phyloP scores from a whole-genome alignment of 805 yeast species.

The Torulaspora delbrueckii region DNA sequence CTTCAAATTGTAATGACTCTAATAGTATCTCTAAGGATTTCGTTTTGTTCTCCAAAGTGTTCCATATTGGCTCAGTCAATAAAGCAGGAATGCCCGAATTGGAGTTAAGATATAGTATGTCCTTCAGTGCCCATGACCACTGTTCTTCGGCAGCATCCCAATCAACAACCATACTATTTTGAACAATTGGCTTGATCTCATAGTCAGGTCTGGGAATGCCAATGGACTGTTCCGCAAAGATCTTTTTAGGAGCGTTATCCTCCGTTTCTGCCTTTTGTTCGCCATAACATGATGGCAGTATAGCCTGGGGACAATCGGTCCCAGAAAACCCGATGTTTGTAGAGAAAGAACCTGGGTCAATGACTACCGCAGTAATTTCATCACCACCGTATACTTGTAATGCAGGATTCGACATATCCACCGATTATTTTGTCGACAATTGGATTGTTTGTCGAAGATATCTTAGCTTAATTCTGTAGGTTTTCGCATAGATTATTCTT shows the following conservation, averaged over 20 bases:
- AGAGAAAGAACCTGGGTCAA: conserved; percentile 83
- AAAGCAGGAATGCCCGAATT: conserved; percentile 51
- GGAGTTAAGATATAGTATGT: conserved; percentile 45
- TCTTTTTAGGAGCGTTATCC: conserved; percentile 13
- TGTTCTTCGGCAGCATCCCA: conserved; percentile 85
- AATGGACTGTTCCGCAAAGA: conserved; percentile 41
- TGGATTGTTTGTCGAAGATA: neutral
- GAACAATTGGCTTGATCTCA: conserved; percentile 53
- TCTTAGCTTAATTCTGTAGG: neutral
- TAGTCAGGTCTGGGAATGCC: conserved; percentile 48
- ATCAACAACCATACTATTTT: conserved; percentile 61
- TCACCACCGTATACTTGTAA: conserved; percentile 56
- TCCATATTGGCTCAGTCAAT: conserved; percentile 86
- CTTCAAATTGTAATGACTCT: conserved; percentile 70
- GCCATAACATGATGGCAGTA: conserved; percentile 69
- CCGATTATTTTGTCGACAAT: neutral
- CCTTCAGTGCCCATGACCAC: conserved; percentile 56
- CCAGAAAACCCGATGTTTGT: conserved; percentile 92
- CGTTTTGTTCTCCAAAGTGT: conserved; percentile 57
- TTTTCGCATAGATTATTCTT: neutral
- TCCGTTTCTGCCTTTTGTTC: conserved; percentile 17
- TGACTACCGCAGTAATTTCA: conserved; percentile 84
- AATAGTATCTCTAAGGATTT: conserved; percentile 67
- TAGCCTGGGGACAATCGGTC: conserved; percentile 75
- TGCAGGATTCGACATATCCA: conserved; percentile 36